phyloP scores from a whole-genome alignment of 2,329 filamentous ascomycete species.

The Penicillium occitanis region DNA sequence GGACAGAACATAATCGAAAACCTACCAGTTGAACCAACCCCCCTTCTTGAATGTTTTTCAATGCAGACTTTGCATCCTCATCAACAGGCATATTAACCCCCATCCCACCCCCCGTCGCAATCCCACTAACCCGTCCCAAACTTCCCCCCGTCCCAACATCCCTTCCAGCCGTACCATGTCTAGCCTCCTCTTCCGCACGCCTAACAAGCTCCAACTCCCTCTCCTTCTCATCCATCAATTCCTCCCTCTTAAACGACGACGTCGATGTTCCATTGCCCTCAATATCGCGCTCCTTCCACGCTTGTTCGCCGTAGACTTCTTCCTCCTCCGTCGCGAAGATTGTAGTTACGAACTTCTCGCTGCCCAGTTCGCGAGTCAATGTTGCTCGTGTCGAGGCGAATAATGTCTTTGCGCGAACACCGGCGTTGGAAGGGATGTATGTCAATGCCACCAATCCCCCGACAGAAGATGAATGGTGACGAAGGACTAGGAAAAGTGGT shows the following conservation, averaged over 20 bases:
- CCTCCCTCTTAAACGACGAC: conserved; percentile 39
- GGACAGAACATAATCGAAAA: conserved; percentile 12
- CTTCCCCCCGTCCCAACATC: conserved; percentile 49
- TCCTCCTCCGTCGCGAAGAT: conserved; percentile 60
- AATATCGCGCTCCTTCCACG: conserved; percentile 55
- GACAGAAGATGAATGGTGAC: conserved; percentile 39
- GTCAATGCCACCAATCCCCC: conserved; percentile 54
- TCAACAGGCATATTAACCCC: conserved; percentile 54
- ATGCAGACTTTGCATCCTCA: conserved; percentile 54
- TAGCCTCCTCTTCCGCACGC: conserved; percentile 59
- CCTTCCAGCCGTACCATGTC: conserved; percentile 52
- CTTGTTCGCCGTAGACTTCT: conserved; percentile 56
- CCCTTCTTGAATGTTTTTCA: conserved; percentile 43
- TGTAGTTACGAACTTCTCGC: conserved; percentile 59
- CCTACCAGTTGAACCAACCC: conserved; percentile 54
- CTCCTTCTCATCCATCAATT: conserved; percentile 63
- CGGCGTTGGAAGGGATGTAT: conserved; percentile 63
- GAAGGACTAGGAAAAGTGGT: conserved; percentile 62
- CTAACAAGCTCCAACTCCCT: conserved; percentile 57
- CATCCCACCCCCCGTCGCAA: conserved; percentile 40
- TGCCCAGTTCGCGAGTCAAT: conserved; percentile 59
- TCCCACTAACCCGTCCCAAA: conserved; percentile 27
- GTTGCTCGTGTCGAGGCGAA: conserved; percentile 65
- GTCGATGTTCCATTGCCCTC: conserved; percentile 36
- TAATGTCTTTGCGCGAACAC: conserved; percentile 65